phyloP scores from a whole-genome alignment of 2,329 filamentous ascomycete genomes.

The Dactylellina leptospora region DNA sequence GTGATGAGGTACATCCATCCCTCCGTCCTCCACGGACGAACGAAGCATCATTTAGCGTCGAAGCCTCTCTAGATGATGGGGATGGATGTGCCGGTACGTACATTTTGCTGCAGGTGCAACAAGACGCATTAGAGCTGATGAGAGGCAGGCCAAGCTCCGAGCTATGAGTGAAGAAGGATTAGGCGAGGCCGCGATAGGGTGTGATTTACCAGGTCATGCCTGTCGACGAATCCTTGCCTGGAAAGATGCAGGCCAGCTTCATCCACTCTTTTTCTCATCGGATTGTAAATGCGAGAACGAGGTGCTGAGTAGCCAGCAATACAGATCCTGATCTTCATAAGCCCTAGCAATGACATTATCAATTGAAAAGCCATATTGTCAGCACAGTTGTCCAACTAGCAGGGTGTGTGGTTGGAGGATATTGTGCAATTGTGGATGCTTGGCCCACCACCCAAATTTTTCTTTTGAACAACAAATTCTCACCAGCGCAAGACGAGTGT shows the following conservation, averaged over 20 bases:
- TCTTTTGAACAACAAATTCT: conserved; percentile 9
- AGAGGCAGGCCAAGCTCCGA: neutral
- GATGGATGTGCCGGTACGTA: conserved; percentile 3
- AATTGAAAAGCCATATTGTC: conserved; percentile 1
- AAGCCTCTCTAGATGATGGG: neutral
- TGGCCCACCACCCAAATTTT: conserved; percentile 6
- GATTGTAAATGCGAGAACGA: too few species aligned
- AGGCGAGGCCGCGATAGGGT: conserved; percentile 32
- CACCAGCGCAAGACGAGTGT: neutral
- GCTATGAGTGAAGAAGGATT: conserved; percentile 28
- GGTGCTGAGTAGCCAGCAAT: conserved; percentile 3
- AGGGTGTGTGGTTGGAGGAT: neutral
- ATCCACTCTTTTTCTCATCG: too few species aligned
- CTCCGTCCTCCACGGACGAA: conserved; percentile 28
- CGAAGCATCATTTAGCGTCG: conserved; percentile 20
- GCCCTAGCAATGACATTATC: conserved; percentile 15
- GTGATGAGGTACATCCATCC: conserved; percentile 18
- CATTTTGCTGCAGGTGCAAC: neutral
- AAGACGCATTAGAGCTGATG: conserved; percentile 7
- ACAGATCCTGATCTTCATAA: conserved; percentile 17
- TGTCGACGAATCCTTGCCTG: conserved; percentile 23
- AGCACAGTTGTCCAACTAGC: conserved; percentile 4
- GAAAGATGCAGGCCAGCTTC: neutral
- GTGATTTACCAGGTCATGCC: conserved; percentile 30
- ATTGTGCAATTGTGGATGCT: conserved; percentile 15